Evolutionary conservation across 2,329 filamentous ascomycete genomes (phyloP), one percentile per base, ranked within the genome.

Genomic region (Cercospora zeina): DNA sequence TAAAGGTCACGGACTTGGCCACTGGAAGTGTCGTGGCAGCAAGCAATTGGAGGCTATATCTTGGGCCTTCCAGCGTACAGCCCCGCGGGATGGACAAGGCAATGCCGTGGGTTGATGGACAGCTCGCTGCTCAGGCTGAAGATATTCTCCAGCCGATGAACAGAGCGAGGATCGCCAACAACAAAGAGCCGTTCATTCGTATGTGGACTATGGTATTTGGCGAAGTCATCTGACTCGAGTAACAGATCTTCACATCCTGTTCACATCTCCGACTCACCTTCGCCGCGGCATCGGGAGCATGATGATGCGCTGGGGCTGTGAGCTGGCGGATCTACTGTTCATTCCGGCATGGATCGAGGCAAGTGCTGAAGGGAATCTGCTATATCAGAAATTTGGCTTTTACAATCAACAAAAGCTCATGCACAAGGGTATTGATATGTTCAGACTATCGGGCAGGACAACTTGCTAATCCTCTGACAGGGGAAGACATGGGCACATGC

Each of bases 251-350:
- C 69, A 76, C 21, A 73, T 74, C 3, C 64, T 75, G 47, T 72
- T 73, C 59, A 76, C 74, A 2, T 66, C 73, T 33, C 77, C 77
- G 1, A 69, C 71, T 1, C 74, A 73, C 47, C 73, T 77, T 49
- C 69, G 72, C 2, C 73, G 73, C 34, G 77, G 77, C 3, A 51
- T 74, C 1, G 77, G 76, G 1, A 71, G 69, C 34, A 67, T 76
- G 36, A 67, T 79, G 30, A 70, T 78, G 31, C 66, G 72, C 21
- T 79, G 76, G 73, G 76, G 78, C 6, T 73, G 72, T 1, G 61
- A 71, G 7, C 69, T 76, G n/a, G 76, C 65, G 1, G 67, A 74
- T 34, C 65, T 67, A 37, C 68, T 76, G 45, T 72, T 67, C 37
- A 50, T 74, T 8, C 70, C 72, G 4, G 66, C 65, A 0, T 74